Percentiles rank a stretch among this genome's conserved stretches.
These are phyloP conservation scores for Tuber borchii DNA, from an alignment of 495 filamentous ascomycete genomes.

Conservation along the genomic window DNA sequence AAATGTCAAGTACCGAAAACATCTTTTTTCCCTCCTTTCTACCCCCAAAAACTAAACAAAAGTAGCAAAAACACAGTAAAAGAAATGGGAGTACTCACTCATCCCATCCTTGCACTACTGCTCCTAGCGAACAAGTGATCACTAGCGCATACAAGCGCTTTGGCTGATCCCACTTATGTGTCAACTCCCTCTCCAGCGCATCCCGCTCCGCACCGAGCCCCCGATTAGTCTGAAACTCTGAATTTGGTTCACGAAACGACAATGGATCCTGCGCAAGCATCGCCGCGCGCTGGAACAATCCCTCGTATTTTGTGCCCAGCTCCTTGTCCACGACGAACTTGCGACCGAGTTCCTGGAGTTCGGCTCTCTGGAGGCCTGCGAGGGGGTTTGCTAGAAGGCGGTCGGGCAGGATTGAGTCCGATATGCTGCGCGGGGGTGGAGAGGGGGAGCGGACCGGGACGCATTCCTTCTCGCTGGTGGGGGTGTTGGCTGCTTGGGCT, in stretches of 20 bases:
- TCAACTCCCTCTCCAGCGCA: conserved; percentile 55
- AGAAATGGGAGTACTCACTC: conserved; percentile 36
- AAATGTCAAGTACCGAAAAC: background rate
- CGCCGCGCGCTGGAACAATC: background rate
- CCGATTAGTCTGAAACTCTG: background rate
- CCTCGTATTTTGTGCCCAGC: background rate
- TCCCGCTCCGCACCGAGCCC: conserved; percentile 32
- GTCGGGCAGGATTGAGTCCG: background rate
- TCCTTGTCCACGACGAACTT: background rate
- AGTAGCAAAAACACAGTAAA: background rate
- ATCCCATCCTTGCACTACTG: conserved; percentile 61
- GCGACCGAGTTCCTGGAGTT: background rate
- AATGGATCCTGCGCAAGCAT: background rate
- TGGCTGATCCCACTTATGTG: conserved; percentile 66
- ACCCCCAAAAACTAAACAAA: background rate
- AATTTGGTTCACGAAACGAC: background rate
- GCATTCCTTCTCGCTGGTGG: background rate
- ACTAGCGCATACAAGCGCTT: conserved; percentile 60
- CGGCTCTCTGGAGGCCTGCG: background rate
- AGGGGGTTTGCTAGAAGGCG: background rate
- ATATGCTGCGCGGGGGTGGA: background rate
- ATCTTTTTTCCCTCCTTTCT: background rate
- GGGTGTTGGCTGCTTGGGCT: background rate
- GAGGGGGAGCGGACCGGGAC: background rate
- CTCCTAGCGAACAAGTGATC: conserved; percentile 53